Base-by-base conservation (phyloP, 176 grass and related monocot species). In the Cenchrus americanus region DNA sequence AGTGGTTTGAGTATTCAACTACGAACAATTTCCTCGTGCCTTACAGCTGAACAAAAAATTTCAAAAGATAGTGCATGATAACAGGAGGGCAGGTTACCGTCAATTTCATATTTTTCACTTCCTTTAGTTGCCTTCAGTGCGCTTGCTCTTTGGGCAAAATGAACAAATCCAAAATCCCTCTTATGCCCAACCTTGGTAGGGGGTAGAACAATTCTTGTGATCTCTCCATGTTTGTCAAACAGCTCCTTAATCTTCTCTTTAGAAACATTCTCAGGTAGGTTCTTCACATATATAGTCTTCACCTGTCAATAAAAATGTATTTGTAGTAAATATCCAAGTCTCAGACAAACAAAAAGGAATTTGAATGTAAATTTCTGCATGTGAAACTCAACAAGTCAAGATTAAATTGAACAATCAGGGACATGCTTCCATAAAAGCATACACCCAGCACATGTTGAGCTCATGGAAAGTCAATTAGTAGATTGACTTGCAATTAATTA, bases 261-360 rank as follows among this genome's bases (percentile, higher is more conserved):
- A 8, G 85, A 91, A 76, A 76, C 90, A 89, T 95, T 87, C 71
- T 99, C 96, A 27, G 96, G 96, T 27, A 99, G 79, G 81, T 99
- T 99, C 83, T 96, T 99, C 86, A 99, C 86, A 75, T 99, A 99
- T 80, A 99, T 88, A 62, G 93, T 94, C 77, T 99, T 99, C 44
- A 99, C 96, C 93, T 99, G 87, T 3, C 3, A 57, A 74, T 30
- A 15, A 27, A 67, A 80, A 67, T 19, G 1, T 1, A 37, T 23
- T n/a, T 73, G 7, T 60, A 2, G 27, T 22, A 77, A 47, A 82
- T 77, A 52, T 65, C 72, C n/a, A 65, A 13, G 10, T 49, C 10
- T 42, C 10, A 49, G 78, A 1, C 70, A 52, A 14, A 79, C 63
- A 11, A 1, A 77, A 77, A 3, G 1, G n/a, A 43, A 27, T 49